phyloP scores from a whole-genome alignment of 164 flowering plant species.

The Magnolia officinalis region DNA sequence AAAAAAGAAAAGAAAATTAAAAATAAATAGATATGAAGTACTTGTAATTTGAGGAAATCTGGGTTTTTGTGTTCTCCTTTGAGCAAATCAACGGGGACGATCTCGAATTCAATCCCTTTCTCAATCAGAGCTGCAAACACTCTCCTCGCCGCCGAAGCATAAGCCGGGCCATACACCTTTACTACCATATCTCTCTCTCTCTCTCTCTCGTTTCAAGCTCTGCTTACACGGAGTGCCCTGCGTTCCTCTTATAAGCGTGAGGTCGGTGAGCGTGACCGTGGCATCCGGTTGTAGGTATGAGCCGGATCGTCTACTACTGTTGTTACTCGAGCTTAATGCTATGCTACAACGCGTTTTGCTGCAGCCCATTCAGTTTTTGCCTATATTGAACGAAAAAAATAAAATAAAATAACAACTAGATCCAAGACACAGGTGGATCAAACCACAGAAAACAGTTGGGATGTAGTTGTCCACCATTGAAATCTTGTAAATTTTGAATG shows the following conservation, averaged over 20 bases:
- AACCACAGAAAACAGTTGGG: too few species aligned
- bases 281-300: too few species aligned
- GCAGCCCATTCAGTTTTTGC: too few species aligned
- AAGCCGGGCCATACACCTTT: slow-evolving; percentile 48
- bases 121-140: slow-evolving; percentile 43
- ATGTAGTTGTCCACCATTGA: too few species aligned
- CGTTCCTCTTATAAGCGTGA: neutral
- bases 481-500: too few species aligned
- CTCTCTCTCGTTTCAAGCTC: neutral
- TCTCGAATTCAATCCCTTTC: slow-evolving; percentile 46
- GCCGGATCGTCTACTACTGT: too few species aligned
- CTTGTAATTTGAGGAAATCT: slow-evolving; percentile 47
- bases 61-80: slow-evolving; percentile 49
- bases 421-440: too few species aligned
- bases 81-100: slow-evolving; percentile 41
- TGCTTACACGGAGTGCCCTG: neutral
- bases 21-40: neutral
- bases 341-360: too few species aligned
- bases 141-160: slow-evolving; percentile 37
- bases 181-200: slow-evolving; percentile 23
- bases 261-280: neutral
- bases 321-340: too few species aligned
- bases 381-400: too few species aligned
- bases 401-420: too few species aligned
- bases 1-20: neutral